Base-by-base conservation (phyloP, 176 grass and related monocot genomes). In the Phyllostachys edulis region DNA sequence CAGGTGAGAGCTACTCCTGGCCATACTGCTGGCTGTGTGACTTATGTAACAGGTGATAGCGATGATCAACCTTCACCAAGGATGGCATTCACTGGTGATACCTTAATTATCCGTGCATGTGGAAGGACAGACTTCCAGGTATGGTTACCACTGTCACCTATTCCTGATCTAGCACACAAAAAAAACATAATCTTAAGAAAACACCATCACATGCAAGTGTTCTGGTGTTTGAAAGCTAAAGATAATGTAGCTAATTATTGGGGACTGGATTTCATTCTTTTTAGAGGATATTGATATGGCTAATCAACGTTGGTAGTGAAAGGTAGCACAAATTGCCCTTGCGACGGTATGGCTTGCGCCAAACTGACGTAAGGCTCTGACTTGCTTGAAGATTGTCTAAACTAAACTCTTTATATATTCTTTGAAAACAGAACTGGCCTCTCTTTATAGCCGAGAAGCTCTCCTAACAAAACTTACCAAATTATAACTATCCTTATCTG, bases 41-140 rank as follows among this genome's bases (percentile, higher is more conserved):
- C 93, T 32, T 99, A 96, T 87, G 88, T 99, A 75, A 96, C 93
- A 71, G 93, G 96, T 89, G 91, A 94, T 83, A 79, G 80, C 57
- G 49, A 80, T 71, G 81, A 82, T 80, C 96, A 96, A 69, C 96
- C 96, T 74, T 80, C 81, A 61, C 96, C 96, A 67, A 96, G 89
- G 60, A 96, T 96, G 80, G 96, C 93, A 81, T 99, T 99, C 82
- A 99, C 96, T 42, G 96, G 96, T 32, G 96, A 99, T 80, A 85
- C 96, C 15, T 82, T 99, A 76, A 73, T 99, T 47, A 94, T 99
- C 76, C 96, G 89, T 71, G 93, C 85, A 45, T 99, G 96, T 81
- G 96, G 96, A 82, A 90, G 96, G 86, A 99, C 93, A 71, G 96
- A 99, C 79, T 99, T 99, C 78, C 96, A 99, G 96, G 96, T 97